Base-by-base conservation (phyloP, 345 rosid genomes). In the Cardamine resedifolia region DNA sequence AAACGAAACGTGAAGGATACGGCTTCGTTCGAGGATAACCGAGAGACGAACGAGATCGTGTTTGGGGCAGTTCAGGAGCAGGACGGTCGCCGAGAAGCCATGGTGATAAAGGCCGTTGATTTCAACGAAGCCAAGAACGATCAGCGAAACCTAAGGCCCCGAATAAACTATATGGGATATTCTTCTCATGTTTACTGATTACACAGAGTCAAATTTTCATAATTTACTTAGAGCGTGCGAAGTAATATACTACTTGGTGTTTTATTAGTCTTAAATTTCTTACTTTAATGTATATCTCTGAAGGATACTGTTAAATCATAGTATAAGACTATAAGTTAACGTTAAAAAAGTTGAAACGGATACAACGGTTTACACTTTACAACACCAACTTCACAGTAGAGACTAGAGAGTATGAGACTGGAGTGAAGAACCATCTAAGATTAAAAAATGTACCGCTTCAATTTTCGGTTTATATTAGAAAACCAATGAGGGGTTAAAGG, bases 61-160 rank as follows among this genome's bases (percentile, higher is more conserved):
- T 95, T 91, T 18, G 94, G 99, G 27, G 94, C 97, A 24, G 94
- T 91, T 64, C 98, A 95, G 71, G 96, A 87, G 75, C 91, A 89
- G 30, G 96, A 85, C 64, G 97, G 96, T 18, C 84, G 87, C 28
- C 83, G 90, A 2, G 98, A 95, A 77, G 94, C 96, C 8, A 86
- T 90, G 85, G 94, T 91, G 82, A 87, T 91, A 68, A 95, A 91
- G 77, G 88, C 97, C 9, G 91, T 95, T 18, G 99, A 95, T 80
- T 95, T 88, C 38, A 86, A 78, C 8, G 94, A 90, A 82, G 38
- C 58, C 16, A 71, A 81, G 41, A 82, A 77, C 64, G 87, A 83
- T 77, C 88, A 87, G 51, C 89, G 86, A 49, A 88, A 87, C 33
- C 72, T 88, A 58, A 83, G 91, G 28, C 82, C 97, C 0, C 78